Percentiles rank a stretch among this genome's conserved stretches.
These are phyloP conservation scores for Catharanthus roseus DNA, from an alignment of 257 asterid genomes.

Conservation along the genomic window DNA sequence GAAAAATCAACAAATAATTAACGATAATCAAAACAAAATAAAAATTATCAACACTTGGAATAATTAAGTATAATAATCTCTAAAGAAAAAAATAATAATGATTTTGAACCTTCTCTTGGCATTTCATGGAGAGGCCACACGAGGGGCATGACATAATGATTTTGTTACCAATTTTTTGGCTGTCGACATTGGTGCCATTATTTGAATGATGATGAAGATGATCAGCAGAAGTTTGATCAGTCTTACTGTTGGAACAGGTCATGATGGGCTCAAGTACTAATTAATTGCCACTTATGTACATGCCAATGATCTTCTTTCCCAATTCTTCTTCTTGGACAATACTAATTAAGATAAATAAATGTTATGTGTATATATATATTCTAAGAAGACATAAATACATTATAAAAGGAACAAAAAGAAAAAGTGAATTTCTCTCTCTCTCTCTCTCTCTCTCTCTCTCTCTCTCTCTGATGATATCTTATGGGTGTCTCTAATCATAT, in stretches of 20 bases:
- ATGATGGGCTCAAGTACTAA: constrained; percentile 12
- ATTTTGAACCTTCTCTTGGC: constrained; percentile 30
- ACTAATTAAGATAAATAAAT: constrained; percentile 18
- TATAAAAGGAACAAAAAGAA: constrained; percentile 22
- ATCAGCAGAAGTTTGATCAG: constrained; percentile 10
- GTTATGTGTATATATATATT: too few relatives aligned
- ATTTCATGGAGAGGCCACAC: constrained; percentile 32
- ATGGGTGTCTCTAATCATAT: constrained; percentile 14
- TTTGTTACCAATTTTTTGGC: constrained; percentile 3
- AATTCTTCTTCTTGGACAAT: constrained; percentile 19
- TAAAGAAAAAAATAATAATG: not conserved
- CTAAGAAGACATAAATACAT: constrained; percentile 12
- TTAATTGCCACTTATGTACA: constrained; percentile 15
- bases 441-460: too few relatives aligned
- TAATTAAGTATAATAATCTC: too few relatives aligned
- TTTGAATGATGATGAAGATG: constrained; percentile 4
- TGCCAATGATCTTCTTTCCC: constrained; percentile 6
- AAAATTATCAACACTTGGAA: not conserved
- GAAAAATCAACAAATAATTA: not conserved
- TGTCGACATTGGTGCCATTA: constrained; percentile 4
- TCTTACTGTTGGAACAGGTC: constrained; percentile 28
- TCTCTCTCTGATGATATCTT: too few relatives aligned
- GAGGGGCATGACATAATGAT: constrained; percentile 32
- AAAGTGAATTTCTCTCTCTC: constrained; percentile 33
- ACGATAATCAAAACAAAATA: not conserved